Evolutionary conservation across 345 rosid genomes (phyloP), one percentile per base, ranked within the genome.

Genomic region (Hibiscus mutabilis): DNA sequence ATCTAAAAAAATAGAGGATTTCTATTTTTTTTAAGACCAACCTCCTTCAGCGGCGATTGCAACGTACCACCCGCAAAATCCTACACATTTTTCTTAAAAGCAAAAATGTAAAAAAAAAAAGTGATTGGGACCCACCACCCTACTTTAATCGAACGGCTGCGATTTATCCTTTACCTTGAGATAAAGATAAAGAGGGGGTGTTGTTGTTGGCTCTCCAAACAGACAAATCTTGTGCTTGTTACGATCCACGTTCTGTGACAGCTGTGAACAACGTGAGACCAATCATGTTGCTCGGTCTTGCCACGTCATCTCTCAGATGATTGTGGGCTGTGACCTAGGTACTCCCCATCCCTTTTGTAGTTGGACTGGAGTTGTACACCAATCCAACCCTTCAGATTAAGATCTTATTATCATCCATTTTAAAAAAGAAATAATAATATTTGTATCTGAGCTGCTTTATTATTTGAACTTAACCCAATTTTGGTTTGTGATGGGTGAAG

Each of bases 221-320:
- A 49, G 2, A 49, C 55, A 49, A 15, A 16, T 49, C n/a, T 16
- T 49, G 18, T 49, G n/a, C n/a, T 47, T 47, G n/a, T 47, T 47
- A 47, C 52, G 13, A 47, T 47, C 52, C 55, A 49, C 55, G 55
- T 49, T 49, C 19, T 49, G 18, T 84, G 89, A 80, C 94, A 90
- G 92, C 91, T 87, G 82, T 82, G 63, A 70, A 72, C 53, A 73
- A 73, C 79, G 73, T 78, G 83, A 71, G 76, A 65, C 93, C 91
- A 83, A 88, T 87, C 92, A 93, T 73, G 84, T 83, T 83, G 27
- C 77, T 40, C 11, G 77, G 77, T 80, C 62, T 7, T 19, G 75
- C 76, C 96, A 89, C 82, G 84, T 86, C 88, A 80, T 63, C 80
- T 12, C 12, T 25, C 44, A 51, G 75, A 77, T 75, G 72, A 66